Conservation (phyloP, 2,329 filamentous ascomycete species). For the Alternaria hordeiaustralica region DNA sequence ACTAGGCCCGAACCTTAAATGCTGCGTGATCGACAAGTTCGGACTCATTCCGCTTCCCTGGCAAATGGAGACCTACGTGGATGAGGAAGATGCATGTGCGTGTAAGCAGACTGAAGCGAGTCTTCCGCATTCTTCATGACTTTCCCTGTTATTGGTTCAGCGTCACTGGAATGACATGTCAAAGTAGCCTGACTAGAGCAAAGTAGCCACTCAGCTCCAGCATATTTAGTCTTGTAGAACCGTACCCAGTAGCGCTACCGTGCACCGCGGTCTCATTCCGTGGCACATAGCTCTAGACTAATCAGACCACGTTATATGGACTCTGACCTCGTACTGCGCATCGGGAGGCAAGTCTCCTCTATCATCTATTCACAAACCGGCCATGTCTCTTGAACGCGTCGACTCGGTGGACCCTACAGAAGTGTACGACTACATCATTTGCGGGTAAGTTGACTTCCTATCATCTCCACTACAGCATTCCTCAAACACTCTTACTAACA, state of each 20-base stretch:
- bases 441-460: constrained; percentile 21
- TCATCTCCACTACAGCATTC: no score
- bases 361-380: not conserved
- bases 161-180: no score
- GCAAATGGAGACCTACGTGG: not conserved
- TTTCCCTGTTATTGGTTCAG: not conserved
- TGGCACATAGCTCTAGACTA: not conserved
- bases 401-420: constrained; percentile 25
- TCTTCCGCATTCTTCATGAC: not conserved
- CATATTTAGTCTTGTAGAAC: not conserved
- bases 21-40: not conserved
- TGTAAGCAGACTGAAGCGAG: not conserved
- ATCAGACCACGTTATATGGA: not conserved
- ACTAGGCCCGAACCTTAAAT: not conserved
- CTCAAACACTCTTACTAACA: not conserved
- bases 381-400: constrained; percentile 28
- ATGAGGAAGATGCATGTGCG: not conserved
- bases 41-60: not conserved
- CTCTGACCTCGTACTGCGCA: not conserved
- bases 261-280: not conserved
- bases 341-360: no score
- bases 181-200: not conserved
- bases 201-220: no score
- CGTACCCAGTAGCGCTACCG: not conserved
- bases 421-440: constrained; percentile 37